Conservation (phyloP, 345 rosid species). For the Populus simonii region DNA sequence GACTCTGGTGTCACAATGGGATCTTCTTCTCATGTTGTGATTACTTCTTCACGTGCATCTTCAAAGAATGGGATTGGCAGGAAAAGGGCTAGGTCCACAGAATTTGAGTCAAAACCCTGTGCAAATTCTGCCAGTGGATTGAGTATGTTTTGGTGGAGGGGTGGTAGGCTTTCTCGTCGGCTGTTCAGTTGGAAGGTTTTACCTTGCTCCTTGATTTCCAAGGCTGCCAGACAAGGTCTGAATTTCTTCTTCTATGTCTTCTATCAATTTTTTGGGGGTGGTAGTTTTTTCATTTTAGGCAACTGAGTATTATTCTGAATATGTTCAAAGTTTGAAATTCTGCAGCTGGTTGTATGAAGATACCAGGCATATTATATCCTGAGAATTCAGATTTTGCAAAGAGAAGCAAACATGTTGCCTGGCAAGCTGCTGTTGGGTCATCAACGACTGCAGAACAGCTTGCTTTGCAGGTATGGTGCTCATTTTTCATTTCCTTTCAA, state of each 20-base stretch:
- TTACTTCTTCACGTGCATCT: conserved; percentile 50
- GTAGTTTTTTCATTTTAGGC: conserved; percentile 16
- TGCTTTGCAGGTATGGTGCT: conserved; percentile 63
- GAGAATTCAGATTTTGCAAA: conserved; percentile 79
- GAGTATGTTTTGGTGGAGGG: conserved; percentile 91
- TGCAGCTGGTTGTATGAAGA: conserved; percentile 76
- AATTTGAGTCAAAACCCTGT: conserved; percentile 49
- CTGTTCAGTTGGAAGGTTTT: conserved; percentile 82
- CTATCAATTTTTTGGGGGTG: not conserved
- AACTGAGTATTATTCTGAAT: conserved; percentile 36
- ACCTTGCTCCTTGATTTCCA: conserved; percentile 60
- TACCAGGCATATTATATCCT: conserved; percentile 75
- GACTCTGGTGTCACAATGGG: conserved; percentile 63
- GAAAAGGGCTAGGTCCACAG: conserved; percentile 49
- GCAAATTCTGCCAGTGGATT: conserved; percentile 58
- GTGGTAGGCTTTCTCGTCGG: conserved; percentile 74
- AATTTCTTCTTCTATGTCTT: conserved; percentile 26
- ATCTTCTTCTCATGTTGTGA: conserved; percentile 69
- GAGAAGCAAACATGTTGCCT: conserved; percentile 74
- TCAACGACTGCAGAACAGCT: conserved; percentile 78
- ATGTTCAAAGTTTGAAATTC: conserved; percentile 40
- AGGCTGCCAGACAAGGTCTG: conserved; percentile 93
- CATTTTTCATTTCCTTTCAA: not conserved
- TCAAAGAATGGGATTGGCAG: conserved; percentile 65
- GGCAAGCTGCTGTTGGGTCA: conserved; percentile 94